A percentile compares a stretch with the other conserved stretches of the same genome.
phyloP scores from a whole-genome alignment of 805 yeast species.

The Barnettozyma pratensis region DNA sequence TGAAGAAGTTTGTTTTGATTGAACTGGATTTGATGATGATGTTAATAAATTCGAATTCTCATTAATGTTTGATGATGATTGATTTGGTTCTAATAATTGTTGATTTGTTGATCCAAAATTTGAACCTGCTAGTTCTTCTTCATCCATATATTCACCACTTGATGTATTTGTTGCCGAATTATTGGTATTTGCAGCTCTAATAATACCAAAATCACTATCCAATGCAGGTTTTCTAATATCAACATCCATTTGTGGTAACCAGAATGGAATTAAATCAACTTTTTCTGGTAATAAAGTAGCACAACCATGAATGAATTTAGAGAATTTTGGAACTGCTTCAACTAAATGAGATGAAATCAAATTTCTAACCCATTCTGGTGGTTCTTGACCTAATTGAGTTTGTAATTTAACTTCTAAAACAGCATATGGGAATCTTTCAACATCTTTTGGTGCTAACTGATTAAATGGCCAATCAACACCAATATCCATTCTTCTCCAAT shows the following conservation, averaged over 20 bases:
- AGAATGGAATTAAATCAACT: constrained; percentile 85
- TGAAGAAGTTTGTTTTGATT: constrained; percentile 11
- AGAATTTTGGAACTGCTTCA: constrained; percentile 96
- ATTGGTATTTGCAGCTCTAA: constrained; percentile 13
- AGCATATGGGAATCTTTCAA: constrained; percentile 94
- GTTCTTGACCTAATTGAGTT: constrained; percentile 98
- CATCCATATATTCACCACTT: constrained; percentile 59
- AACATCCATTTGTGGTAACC: constrained; percentile 96
- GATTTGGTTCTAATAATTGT: constrained; percentile 8
- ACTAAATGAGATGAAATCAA: constrained; percentile 88
- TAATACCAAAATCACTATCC: constrained; percentile 29
- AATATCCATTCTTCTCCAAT: constrained; percentile 98
- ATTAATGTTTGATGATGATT: constrained; percentile 14
- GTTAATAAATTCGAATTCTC: constrained; percentile 29
- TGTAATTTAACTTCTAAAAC: constrained; percentile 95
- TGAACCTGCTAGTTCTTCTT: constrained; percentile 54
- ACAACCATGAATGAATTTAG: constrained; percentile 95
- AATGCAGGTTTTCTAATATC: constrained; percentile 85
- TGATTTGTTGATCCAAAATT: constrained; percentile 36
- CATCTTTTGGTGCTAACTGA: constrained; percentile 79
- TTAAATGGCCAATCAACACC: constrained; percentile 95
- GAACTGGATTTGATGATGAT: constrained; percentile 8
- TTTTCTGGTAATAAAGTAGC: constrained; percentile 85
- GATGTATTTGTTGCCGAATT: constrained; percentile 27
- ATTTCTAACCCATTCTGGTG: constrained; percentile 96